phyloP scores from a whole-genome alignment of 495 filamentous ascomycete species.

The Aspergillus sparsus region DNA sequence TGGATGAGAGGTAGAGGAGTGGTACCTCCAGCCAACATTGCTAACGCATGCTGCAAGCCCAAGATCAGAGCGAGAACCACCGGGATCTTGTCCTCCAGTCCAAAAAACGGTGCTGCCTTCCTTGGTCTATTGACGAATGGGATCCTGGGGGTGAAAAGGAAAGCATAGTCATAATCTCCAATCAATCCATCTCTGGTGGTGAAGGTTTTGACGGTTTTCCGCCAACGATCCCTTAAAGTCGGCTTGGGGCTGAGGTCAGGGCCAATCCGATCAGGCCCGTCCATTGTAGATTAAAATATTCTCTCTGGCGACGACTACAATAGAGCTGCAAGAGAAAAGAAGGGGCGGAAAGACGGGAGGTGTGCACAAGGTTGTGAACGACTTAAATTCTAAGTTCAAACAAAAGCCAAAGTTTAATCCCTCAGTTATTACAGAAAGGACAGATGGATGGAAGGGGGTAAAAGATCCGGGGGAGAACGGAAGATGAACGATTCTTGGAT shows the following conservation, averaged over 20 bases:
- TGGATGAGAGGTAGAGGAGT: neutral
- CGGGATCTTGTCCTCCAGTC: conserved; percentile 80
- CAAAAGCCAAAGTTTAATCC: too few species aligned
- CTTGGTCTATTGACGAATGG: conserved; percentile 74
- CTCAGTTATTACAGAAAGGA: too few species aligned
- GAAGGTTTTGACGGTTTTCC: conserved; percentile 42
- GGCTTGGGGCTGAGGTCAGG: conserved; percentile 46
- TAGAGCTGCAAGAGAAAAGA: too few species aligned
- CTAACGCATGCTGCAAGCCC: conserved; percentile 69
- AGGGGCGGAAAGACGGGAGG: too few species aligned
- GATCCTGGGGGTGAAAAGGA: conserved; percentile 74
- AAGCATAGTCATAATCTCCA: conserved; percentile 84
- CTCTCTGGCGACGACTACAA: too few species aligned
- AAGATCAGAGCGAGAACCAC: conserved; percentile 72
- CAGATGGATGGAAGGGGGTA: too few species aligned
- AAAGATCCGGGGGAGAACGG: too few species aligned
- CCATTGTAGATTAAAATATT: conserved; percentile 31
- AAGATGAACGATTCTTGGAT: too few species aligned
- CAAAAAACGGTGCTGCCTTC: conserved; percentile 78
- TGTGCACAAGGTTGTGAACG: too few species aligned
- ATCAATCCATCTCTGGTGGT: conserved; percentile 64
- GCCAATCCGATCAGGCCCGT: conserved; percentile 54
- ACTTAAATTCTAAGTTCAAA: too few species aligned
- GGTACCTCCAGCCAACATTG: conserved; percentile 64
- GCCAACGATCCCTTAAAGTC: conserved; percentile 38